phyloP scores from a whole-genome alignment of 257 asterid genomes.

The Primulina eburnea region DNA sequence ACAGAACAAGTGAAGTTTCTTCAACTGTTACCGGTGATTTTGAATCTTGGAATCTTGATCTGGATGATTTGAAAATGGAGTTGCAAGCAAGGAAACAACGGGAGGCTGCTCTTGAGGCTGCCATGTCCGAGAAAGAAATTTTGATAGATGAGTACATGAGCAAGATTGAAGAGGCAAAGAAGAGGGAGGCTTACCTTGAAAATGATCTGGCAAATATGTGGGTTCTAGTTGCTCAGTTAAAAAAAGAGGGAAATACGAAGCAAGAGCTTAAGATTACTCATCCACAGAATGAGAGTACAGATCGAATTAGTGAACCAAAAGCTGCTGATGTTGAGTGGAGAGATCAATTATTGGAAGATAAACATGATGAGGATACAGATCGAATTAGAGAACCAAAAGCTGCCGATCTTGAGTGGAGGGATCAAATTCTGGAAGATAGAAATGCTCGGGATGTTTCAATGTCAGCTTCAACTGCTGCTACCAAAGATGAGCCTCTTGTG shows the following conservation, averaged over 20 bases:
- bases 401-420: constrained; percentile 37
- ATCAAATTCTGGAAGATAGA: constrained; percentile 33
- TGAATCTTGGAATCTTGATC: constrained; percentile 71
- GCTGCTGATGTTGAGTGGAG: constrained; percentile 36
- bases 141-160: constrained; percentile 75
- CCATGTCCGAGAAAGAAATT: constrained; percentile 83
- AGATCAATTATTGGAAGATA: constrained; percentile 38
- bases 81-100: constrained; percentile 85
- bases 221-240: constrained; percentile 95
- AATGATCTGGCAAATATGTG: constrained; percentile 99
- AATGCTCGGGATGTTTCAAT: constrained; percentile 30
- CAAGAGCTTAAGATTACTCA: constrained; percentile 43
- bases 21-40: constrained; percentile 62
- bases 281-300: constrained; percentile 34
- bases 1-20: constrained; percentile 48
- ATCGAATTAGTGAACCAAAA: constrained; percentile 37
- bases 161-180: constrained; percentile 77
- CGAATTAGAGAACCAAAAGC: constrained; percentile 36
- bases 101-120: constrained; percentile 81
- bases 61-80: constrained; percentile 77
- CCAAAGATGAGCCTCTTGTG: constrained; percentile 81
- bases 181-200: constrained; percentile 82
- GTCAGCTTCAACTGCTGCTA: constrained; percentile 37
- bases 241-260: constrained; percentile 53
- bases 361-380: constrained; percentile 31